A percentile compares a stretch with the other conserved stretches of the same genome.
Conservation (phyloP, 2,329 filamentous ascomycete species). For the Metarhizium robertsii region DNA sequence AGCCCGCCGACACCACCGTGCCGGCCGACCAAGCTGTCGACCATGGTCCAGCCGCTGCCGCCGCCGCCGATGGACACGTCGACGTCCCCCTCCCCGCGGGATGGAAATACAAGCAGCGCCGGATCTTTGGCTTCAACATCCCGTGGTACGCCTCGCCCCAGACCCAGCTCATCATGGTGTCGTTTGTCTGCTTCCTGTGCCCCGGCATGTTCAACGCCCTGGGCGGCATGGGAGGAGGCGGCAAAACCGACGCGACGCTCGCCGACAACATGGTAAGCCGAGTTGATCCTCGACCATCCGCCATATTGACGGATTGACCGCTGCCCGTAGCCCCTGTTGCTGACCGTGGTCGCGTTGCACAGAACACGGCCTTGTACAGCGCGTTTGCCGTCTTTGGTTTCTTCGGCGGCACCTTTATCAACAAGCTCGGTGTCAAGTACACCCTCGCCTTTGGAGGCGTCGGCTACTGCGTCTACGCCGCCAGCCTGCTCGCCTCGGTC, state of each 20-base stretch:
- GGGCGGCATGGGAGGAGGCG: constrained; percentile 53
- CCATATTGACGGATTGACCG: too few species aligned
- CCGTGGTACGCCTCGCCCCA: constrained; percentile 66
- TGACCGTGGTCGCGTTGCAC: constrained; percentile 4
- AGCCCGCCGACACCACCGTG: neutral
- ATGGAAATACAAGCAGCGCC: constrained; percentile 51
- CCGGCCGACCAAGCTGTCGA: neutral
- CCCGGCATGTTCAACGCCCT: constrained; percentile 66
- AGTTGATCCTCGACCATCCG: too few species aligned
- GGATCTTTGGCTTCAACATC: constrained; percentile 38
- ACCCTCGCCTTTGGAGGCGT: constrained; percentile 64
- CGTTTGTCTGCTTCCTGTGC: constrained; percentile 47
- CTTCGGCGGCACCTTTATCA: constrained; percentile 67
- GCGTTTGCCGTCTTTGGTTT: constrained; percentile 59
- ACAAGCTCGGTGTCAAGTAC: constrained; percentile 58
- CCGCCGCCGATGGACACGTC: neutral
- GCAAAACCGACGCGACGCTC: constrained; percentile 33
- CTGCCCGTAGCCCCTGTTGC: neutral
- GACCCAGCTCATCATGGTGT: constrained; percentile 60
- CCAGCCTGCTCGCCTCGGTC: constrained; percentile 59
- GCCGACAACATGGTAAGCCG: constrained; percentile 26
- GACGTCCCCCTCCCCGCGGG: constrained; percentile 35
- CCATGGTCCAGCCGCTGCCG: neutral
- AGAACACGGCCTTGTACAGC: constrained; percentile 59
- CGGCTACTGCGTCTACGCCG: constrained; percentile 66